These are phyloP conservation scores for Colletotrichum euphorbiae DNA, from an alignment of 2,329 filamentous ascomycete genomes.

Conservation along the genomic window DNA sequence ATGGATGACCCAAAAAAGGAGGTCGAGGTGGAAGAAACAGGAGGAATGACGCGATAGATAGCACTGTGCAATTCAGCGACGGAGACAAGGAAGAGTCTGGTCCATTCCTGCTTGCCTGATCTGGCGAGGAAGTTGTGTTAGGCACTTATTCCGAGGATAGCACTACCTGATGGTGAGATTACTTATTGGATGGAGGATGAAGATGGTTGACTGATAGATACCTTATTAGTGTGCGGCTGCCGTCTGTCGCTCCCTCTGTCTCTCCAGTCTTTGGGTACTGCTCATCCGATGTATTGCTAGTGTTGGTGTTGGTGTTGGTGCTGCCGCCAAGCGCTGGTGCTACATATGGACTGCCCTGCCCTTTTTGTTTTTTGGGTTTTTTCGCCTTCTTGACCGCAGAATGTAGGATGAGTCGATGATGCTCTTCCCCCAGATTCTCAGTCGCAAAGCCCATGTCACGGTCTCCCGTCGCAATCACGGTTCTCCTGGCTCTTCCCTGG, in stretches of 20 bases:
- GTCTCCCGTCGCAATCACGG: conserved; percentile 2
- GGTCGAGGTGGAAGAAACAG: no score
- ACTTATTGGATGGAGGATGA: neutral
- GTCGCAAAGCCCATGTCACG: neutral
- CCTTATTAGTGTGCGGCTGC: neutral
- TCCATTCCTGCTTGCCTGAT: conserved; percentile 16
- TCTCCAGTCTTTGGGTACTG: neutral
- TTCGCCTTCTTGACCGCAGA: neutral
- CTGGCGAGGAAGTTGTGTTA: neutral
- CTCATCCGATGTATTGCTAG: conserved; percentile 6
- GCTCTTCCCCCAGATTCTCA: conserved; percentile 32
- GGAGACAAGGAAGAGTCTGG: conserved; percentile 8
- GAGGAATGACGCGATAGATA: conserved; percentile 13
- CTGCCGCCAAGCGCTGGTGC: no score
- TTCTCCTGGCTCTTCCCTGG: conserved; percentile 11
- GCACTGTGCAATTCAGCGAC: neutral
- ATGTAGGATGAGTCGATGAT: neutral
- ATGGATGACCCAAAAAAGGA: neutral
- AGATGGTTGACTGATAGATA: neutral
- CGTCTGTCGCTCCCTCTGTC: neutral
- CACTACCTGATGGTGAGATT: neutral
- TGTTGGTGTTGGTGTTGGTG: neutral
- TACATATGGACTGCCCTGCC: no score
- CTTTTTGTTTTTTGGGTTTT: neutral
- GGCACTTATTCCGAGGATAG: neutral